These are phyloP conservation scores for Spathaspora boniae DNA, from an alignment of 805 yeast species.

Conservation along the genomic window DNA sequence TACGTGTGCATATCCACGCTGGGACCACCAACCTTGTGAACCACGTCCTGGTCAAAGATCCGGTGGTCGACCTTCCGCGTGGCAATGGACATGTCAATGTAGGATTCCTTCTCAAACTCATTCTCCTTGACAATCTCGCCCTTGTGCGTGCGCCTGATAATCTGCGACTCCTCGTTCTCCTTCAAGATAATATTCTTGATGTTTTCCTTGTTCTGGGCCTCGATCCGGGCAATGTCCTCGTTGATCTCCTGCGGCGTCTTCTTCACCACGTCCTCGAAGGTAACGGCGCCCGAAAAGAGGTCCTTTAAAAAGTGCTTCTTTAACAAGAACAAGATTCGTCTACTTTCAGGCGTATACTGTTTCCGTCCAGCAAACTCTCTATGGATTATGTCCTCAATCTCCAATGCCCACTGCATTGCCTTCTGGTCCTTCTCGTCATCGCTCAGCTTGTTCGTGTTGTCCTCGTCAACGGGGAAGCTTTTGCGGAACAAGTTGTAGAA, in stretches of 20 bases:
- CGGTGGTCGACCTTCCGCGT: conserved; percentile 37
- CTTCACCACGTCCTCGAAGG: conserved; percentile 56
- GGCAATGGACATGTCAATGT: conserved; percentile 23
- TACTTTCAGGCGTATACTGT: conserved; percentile 62
- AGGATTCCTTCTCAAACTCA: conserved; percentile 19
- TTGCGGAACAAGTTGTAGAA: conserved; percentile 43
- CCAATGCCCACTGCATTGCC: conserved; percentile 45
- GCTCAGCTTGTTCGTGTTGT: conserved; percentile 10
- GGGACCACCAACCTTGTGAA: conserved; percentile 10
- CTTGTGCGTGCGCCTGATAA: conserved; percentile 76
- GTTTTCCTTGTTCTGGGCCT: conserved; percentile 10
- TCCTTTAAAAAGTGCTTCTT: conserved; percentile 46
- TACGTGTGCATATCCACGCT: conserved; percentile 9
- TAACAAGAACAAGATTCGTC: conserved; percentile 58
- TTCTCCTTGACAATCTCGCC: conserved; percentile 56
- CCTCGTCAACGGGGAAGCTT: conserved; percentile 34
- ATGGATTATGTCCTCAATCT: conserved; percentile 51
- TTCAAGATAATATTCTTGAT: conserved; percentile 42
- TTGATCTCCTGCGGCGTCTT: conserved; percentile 76
- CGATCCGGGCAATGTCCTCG: conserved; percentile 58
- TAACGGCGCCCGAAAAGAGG: conserved; percentile 50
- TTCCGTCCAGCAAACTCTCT: conserved; percentile 30
- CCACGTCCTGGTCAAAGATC: conserved; percentile 21
- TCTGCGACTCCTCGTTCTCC: conserved; percentile 46
- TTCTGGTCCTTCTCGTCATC: conserved; percentile 25